These are phyloP conservation scores for Solanum pinnatisectum DNA, from an alignment of 257 asterid species.

Conservation along the genomic window DNA sequence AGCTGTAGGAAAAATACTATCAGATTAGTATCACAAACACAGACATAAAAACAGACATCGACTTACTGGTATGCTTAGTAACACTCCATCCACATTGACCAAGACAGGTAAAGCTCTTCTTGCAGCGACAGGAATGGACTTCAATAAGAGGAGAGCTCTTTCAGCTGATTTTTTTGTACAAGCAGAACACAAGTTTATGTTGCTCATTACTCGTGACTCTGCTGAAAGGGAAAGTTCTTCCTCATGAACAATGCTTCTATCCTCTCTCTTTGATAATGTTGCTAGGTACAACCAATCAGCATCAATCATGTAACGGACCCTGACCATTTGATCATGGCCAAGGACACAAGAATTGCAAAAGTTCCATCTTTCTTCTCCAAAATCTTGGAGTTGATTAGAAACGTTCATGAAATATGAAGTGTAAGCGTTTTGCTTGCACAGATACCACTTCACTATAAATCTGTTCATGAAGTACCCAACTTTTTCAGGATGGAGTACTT, in stretches of 20 bases:
- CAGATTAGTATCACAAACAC: background rate
- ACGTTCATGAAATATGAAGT: background rate
- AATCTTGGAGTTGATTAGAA: background rate
- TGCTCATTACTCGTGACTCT: background rate
- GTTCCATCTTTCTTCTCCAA: constrained; percentile 12
- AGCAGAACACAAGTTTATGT: constrained; percentile 20
- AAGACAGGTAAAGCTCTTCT: constrained; percentile 76
- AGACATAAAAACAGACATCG: constrained; percentile 2
- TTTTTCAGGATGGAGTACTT: constrained; percentile 38
- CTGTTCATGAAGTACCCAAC: constrained; percentile 75
- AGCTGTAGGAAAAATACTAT: background rate
- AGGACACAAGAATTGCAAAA: constrained; percentile 29
- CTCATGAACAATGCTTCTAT: constrained; percentile 4
- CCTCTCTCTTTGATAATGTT: constrained; percentile 26
- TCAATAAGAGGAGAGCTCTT: constrained; percentile 43
- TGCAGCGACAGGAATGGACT: constrained; percentile 69
- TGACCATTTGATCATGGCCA: constrained; percentile 27
- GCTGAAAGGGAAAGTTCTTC: background rate
- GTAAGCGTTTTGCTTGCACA: background rate
- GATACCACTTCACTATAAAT: constrained; percentile 50
- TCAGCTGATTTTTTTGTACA: constrained; percentile 46
- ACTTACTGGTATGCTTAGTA: constrained; percentile 71
- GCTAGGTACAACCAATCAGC: constrained; percentile 75
- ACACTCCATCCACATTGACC: constrained; percentile 49
- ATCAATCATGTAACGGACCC: constrained; percentile 62